Base-by-base conservation (phyloP, 371 early-diverging fungal species). In the Phascolomyces articulosus region DNA sequence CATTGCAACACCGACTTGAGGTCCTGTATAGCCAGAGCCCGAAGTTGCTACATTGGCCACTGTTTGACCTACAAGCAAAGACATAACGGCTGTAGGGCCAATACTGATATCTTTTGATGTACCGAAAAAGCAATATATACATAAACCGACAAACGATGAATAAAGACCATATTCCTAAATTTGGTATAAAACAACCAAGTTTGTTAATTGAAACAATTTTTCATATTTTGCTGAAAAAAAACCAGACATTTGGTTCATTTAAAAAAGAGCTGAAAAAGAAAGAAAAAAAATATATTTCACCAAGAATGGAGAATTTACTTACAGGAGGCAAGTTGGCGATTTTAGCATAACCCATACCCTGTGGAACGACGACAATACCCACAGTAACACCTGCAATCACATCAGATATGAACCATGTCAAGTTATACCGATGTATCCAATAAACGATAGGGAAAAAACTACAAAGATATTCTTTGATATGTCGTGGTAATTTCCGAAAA, bases 21-120 rank as follows among this genome's bases (percentile, higher is more conserved):
- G 74, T 7, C 75, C 76, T 21, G 81, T 75, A 20, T 77, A 77
- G 11, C 64, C 68, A n/a, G 78, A 77, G 40, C 55, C 51, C 7
- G 44, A 58, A 21, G 70, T 27, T 40, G 75, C 63, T 18, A 84
- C 74, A 20, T 72, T 64, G 15, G 78, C 70, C 18, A 93, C 65
- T n/a, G 88, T 78, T 67, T 93, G 90, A 38, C 91, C 91, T 38
- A 90, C 82, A 15, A 94, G 76, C 21, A 91, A 77, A 4, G 93
- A 91, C 70, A 94, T 86, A 11, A 94, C 93, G 18, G 95, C 93
- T 24, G 93, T 92, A 0, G 95, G 92, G 8, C 96, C 95, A 59
- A 95, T 91, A 20, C 93, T 92, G 40, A 93, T 91, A 68, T 94
- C 95, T 72, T 92, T 92, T 34, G 93, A 90, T 1, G 95, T 93